Evolutionary conservation across 2,329 filamentous ascomycete genomes (phyloP), one percentile per base, ranked within the genome.

Genomic region (Penicillium sp.): DNA sequence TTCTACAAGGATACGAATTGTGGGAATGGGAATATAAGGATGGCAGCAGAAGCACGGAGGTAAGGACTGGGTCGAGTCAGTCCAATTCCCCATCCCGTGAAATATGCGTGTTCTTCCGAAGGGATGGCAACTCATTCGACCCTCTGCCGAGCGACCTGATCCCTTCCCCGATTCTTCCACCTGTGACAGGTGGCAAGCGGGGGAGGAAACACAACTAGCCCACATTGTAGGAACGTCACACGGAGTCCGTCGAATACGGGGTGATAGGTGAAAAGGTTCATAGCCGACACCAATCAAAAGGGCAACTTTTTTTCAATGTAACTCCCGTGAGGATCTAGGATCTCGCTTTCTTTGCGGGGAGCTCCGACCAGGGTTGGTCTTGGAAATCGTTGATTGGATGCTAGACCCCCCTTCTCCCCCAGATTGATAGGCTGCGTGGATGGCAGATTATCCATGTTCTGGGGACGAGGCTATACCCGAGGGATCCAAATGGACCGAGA

Each of bases 271-370:
- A 5, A 5, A 55, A 42, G 36, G 45, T 43, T 50, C 38, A 55
- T 31, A 39, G 27, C 23, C 49, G 19, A 45, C 38, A 29, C 53
- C 53, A 55, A 51, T 51, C 39, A 53, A 9, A 9, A 47, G 12
- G 21, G 13, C 21, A 23, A 47, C 41, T 39, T 35, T 39, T 35
- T 44, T 35, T 45, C 39, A 38, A 55, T 51, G 53, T 51, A 44
- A 55, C 53, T 55, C 13, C 38, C 21, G 39, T 52, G 55, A 57
- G 43, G 49, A 57, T 57, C 55, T 29, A 43, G 43, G 49, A 57
- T 57, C 55, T 57, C 55, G 29, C 43, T 43, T 43, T 53, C 43
- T 57, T 53, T 53, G 49, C 55, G 55, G 55, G 55, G 49, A 57
- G 49, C 55, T n/a, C 49, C 36, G 47, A 44, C 38, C 47, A 23